Conservation (phyloP, 129 eudicot species). For the Flaveria robusta region DNA sequence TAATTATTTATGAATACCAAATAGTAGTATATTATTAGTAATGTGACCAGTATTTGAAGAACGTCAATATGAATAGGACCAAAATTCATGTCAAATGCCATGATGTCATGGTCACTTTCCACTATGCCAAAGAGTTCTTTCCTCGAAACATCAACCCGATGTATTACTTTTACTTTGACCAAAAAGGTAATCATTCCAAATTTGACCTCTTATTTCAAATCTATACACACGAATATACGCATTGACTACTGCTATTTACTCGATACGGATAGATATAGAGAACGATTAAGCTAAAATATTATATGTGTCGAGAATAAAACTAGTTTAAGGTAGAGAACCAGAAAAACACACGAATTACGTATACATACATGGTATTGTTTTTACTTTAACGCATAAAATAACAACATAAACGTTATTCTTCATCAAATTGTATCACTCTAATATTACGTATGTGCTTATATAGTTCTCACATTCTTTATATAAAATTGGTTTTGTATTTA, state of each 20-base stretch:
- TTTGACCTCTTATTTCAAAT: slow-evolving; percentile 9
- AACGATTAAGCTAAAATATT: neutral
- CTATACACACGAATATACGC: neutral
- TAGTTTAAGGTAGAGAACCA: no score
- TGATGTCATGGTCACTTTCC: slow-evolving; percentile 24
- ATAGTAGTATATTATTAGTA: neutral
- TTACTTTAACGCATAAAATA: no score
- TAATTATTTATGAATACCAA: neutral
- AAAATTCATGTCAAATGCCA: slow-evolving; percentile 38
- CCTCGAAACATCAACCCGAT: slow-evolving; percentile 30
- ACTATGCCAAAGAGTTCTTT: slow-evolving; percentile 19
- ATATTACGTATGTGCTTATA: no score
- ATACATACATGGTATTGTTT: no score
- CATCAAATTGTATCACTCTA: no score
- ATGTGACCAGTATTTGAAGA: neutral
- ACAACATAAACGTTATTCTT: no score
- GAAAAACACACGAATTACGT: no score
- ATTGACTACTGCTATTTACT: neutral
- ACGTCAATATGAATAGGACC: slow-evolving; percentile 25
- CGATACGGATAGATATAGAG: neutral
- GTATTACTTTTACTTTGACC: slow-evolving; percentile 38
- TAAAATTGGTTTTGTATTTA: no score
- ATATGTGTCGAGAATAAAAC: no score
- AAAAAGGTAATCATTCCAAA: slow-evolving; percentile 20
- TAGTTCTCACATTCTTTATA: no score